Base-by-base conservation (phyloP, 768 basidiomycete genomes). In the Pleurotus sapidus region DNA sequence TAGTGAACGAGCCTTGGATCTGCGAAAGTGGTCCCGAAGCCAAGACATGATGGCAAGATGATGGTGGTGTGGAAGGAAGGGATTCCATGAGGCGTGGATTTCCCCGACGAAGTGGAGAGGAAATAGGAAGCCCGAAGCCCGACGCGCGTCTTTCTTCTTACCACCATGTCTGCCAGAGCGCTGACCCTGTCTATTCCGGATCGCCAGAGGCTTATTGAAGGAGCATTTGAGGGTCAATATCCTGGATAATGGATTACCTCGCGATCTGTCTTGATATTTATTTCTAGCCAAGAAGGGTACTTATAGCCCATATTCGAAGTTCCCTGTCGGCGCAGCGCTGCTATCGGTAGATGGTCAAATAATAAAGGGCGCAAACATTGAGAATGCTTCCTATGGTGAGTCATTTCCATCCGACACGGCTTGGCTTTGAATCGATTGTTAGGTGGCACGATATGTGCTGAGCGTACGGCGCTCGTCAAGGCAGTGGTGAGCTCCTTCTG, bases 381-480 rank as follows among this genome's bases (percentile, higher is more conserved):
- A 99, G 75, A 98, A 97, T 64, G 94, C 93, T 0, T 89, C 90
- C 0, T 92, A 93, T 64, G 94, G 95, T 95, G 58, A n/a, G 76
- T 2, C 25, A 18, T 43, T 8, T 40, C 11, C 48, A 45, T 49
- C 20, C 20, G 15, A 8, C 42, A 34, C 12, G 46, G 45, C 30
- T 56, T 18, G 4, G 43, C 17, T 45, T 43, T 5, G 25, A 59
- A 39, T 45, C 38, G 50, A 39, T 11, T 46, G 54, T 11, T 57
- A 96, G 95, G 95, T 4, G 93, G 83, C 1, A 83, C 90, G 0
- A 95, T 98, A 58, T 98, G 96, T 62, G 96, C 96, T 0, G 96
- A 99, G 68, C 78, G 95, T 27, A 98, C 96, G 0, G 95, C 95
- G 0, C 77, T 99, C 55, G 89, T 94, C n/a, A 97, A 97, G 70